Evolutionary conservation across 352 stramenopile genomes (phyloP), one percentile per base, ranked within the genome.

Genomic region (Phytophthora gonapodyides): DNA sequence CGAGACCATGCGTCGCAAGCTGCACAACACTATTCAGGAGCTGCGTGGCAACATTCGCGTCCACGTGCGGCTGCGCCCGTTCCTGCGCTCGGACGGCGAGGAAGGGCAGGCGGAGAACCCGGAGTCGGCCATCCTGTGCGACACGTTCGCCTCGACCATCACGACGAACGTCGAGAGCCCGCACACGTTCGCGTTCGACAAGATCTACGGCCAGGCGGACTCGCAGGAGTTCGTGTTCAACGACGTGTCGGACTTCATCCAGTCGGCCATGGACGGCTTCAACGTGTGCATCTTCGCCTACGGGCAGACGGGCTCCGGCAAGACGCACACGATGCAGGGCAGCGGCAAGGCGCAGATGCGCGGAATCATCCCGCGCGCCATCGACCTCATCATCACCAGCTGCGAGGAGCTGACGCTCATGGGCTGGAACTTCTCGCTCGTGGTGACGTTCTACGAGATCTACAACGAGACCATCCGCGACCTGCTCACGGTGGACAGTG

Each of bases 11-110:
- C 87, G 97, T 5, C 84, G 97, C 15, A 92, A 98, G 52, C 86
- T 99, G 67, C 98, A 99, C 82, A 99, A 99, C 79, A 92, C 89
- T n/a, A 98, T 99, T 43, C 96, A 99, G 78, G 98, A 99, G 64
- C 80, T 99, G 21, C 89, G 97, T 19, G 98, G 98, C 38, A 99
- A 99, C 64, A 97, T 99, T 66, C 92, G 98, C 34, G 98, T 99
- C 3, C 98, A 98, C 69, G 96, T 97, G 10, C 82, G 97, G 2
- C 69, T 99, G 67, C 86, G 96, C 48, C 96, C 96, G 10, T 94
- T 98, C 57, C 54, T 98, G 49, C 80, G 82, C 15, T 93, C 87
- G 17, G 93, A 98, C 51, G 81, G 85, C 24, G 59, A 66, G 12
- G 80, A 93, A 73, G 73, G 46, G 2, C 38, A 50, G 11, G 71